Conservation (phyloP, 305 asterid species). For the Fraxinus greggii region DNA sequence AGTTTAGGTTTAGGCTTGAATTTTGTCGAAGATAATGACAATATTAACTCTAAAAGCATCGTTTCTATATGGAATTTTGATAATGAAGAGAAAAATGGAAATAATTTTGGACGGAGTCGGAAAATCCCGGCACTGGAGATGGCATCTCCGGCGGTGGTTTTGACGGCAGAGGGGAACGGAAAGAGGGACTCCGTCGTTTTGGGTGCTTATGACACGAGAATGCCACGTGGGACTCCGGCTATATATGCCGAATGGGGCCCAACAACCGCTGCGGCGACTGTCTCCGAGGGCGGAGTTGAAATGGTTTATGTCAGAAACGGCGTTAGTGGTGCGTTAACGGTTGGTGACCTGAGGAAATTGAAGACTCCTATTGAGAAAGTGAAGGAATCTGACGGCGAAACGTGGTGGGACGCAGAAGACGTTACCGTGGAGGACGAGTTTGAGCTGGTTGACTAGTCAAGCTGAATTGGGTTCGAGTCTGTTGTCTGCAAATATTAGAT, state of each 20-base stretch:
- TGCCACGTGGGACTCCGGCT: conserved; percentile 47
- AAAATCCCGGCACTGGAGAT: conserved; percentile 23
- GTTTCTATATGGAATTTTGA: conserved; percentile 67
- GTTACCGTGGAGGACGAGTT: conserved; percentile 49
- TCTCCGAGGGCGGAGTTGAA: conserved; percentile 37
- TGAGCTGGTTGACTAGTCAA: conserved; percentile 31
- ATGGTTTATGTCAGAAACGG: conserved; percentile 63
- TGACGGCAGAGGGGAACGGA: conserved; percentile 43
- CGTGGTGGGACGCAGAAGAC: conserved; percentile 85
- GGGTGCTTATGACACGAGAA: conserved; percentile 62
- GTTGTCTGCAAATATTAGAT: conserved; percentile 27
- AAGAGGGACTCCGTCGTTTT: conserved; percentile 48
- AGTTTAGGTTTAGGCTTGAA: conserved; percentile 61
- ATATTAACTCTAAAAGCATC: conserved; percentile 37
- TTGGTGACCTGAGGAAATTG: conserved; percentile 78
- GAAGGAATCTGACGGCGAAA: conserved; percentile 49
- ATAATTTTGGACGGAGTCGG: conserved; percentile 24
- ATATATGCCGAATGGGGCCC: conserved; percentile 61
- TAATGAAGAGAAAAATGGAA: conserved; percentile 19
- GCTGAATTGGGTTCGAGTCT: conserved; percentile 3
- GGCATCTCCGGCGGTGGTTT: conserved; percentile 37
- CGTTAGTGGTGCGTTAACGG: conserved; percentile 48
- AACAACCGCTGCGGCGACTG: conserved; percentile 12
- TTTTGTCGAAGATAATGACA: conserved; percentile 44
- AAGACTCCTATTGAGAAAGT: conserved; percentile 52